Evolutionary conservation across 768 basidiomycete species (phyloP).

Genomic region (Mrakia frigida): DNA sequence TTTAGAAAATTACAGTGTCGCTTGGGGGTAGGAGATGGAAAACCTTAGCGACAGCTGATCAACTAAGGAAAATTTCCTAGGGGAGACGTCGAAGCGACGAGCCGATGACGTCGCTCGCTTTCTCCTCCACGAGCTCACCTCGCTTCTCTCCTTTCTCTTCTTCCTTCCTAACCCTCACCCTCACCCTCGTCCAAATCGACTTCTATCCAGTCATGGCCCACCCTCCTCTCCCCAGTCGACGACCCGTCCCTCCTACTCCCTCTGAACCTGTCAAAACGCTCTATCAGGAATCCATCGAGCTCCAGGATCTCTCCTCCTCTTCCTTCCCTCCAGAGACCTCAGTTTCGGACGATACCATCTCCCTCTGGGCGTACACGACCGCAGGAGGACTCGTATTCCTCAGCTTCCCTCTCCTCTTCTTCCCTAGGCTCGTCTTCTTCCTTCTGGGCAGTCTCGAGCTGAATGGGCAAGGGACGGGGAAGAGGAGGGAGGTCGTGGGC

Average conservation of each 20-base stretch:
- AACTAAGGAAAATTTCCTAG: no score
- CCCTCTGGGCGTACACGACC: conserved; percentile 26
- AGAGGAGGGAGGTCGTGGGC: neutral
- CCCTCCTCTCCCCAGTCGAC: conserved; percentile 1
- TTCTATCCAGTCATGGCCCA: neutral
- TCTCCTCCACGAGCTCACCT: no score
- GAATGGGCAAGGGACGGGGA: neutral
- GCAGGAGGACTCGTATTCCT: conserved; percentile 1
- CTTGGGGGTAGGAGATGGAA: no score
- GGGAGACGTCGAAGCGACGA: no score
- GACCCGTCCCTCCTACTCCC: neutral
- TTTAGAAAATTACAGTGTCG: no score
- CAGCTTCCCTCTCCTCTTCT: conserved; percentile 9
- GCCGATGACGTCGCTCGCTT: no score
- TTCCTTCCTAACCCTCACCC: neutral
- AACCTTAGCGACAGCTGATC: no score
- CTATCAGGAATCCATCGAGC: conserved; percentile 12
- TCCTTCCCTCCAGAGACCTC: neutral
- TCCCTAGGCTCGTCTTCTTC: conserved; percentile 24
- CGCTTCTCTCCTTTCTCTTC: neutral
- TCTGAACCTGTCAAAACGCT: neutral
- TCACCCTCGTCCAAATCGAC: neutral
- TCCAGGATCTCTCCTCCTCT: neutral
- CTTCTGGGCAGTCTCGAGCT: conserved; percentile 21
- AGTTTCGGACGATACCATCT: conserved; percentile 11